Conservation (phyloP, 2,329 filamentous ascomycete species). For the Graphiopsis chlorocephala region DNA sequence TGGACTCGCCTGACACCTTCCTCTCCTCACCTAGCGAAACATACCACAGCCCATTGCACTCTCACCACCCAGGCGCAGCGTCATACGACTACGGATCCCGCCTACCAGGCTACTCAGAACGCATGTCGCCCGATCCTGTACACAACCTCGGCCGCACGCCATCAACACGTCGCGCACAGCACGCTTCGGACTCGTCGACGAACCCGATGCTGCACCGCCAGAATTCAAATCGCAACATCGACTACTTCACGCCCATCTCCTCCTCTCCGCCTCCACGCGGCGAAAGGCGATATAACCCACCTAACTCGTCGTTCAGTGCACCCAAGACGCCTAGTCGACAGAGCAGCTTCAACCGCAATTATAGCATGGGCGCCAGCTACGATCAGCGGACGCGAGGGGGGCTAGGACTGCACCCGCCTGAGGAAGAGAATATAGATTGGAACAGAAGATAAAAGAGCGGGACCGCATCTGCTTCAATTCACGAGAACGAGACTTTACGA, state of each 20-base stretch:
- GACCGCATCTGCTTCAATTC: background rate
- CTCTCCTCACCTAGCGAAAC: slow-evolving; percentile 26
- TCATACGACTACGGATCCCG: slow-evolving; percentile 11
- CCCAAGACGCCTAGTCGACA: slow-evolving; percentile 37
- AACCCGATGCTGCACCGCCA: slow-evolving; percentile 5
- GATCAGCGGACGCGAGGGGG: slow-evolving; percentile 40
- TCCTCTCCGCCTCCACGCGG: background rate
- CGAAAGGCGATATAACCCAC: slow-evolving; percentile 40
- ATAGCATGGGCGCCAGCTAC: slow-evolving; percentile 27
- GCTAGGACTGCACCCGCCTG: slow-evolving; percentile 38
- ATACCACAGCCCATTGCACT: slow-evolving; percentile 22
- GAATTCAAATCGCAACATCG: background rate
- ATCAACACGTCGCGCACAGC: background rate
- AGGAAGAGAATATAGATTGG: slow-evolving; percentile 12
- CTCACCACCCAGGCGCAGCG: slow-evolving; percentile 10
- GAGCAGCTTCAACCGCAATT: slow-evolving; percentile 2
- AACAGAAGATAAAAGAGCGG: background rate
- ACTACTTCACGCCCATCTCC: slow-evolving; percentile 26
- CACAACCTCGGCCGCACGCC: background rate
- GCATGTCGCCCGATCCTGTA: slow-evolving; percentile 12
- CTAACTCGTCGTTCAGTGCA: slow-evolving; percentile 42
- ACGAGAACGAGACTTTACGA: slow-evolving; percentile 1
- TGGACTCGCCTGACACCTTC: slow-evolving; percentile 27
- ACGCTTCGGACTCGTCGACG: background rate
- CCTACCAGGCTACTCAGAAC: slow-evolving; percentile 14